Base-by-base conservation (phyloP, 78 protist genomes). In the Cyanophora paradoxa region DNA sequence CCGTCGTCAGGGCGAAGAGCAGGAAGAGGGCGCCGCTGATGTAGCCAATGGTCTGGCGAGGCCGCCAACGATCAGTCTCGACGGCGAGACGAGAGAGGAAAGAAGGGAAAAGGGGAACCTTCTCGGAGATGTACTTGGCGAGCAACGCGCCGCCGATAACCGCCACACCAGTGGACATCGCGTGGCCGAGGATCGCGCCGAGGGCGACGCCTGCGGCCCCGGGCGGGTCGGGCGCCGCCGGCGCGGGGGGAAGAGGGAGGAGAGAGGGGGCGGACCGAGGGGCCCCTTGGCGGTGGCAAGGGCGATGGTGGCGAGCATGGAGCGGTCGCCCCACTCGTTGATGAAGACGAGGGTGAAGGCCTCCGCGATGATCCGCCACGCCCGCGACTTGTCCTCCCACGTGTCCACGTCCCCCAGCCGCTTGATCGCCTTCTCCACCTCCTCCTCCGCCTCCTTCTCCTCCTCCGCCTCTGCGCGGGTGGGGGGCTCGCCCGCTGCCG, bases 281-380 rank as follows among this genome's bases (percentile, higher is more conserved):
- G 81, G 75, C 37, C 78, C 42, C 65, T 83, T 66, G 11, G 14
- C 48, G 4, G 75, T 33, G 0, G 63, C 75, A 2, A 70, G 8
- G 28, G 61, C 75, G 61, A 70, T 70, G n/a, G 75, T 70, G 34
- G 75, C 61, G 44, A 88, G 70, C 81, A 86, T 90, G 20, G 87
- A 79, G n/a, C 93, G 81, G 76, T 88, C 93, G 33, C 93, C 93
- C 86, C 86, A 82, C 79, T 88, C 93, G 59, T 88, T 88, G 16
- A 88, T 24, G 76, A 88, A 82, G 54, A 88, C 82, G 46, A 88
- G 64, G n/a, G 59, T 42, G 65, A 88, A 88, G 14, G 88, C 70
- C 33, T 82, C 86, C 54, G 44, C 14, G 39, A 79, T 40, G 28
- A 40, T 11, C 54, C 30, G 30, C 42, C 13, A 3, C 58, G 34